Evolutionary conservation across 768 basidiomycete species (phyloP), one percentile per base, ranked within the genome.

Genomic region (Serpula lacrymans): DNA sequence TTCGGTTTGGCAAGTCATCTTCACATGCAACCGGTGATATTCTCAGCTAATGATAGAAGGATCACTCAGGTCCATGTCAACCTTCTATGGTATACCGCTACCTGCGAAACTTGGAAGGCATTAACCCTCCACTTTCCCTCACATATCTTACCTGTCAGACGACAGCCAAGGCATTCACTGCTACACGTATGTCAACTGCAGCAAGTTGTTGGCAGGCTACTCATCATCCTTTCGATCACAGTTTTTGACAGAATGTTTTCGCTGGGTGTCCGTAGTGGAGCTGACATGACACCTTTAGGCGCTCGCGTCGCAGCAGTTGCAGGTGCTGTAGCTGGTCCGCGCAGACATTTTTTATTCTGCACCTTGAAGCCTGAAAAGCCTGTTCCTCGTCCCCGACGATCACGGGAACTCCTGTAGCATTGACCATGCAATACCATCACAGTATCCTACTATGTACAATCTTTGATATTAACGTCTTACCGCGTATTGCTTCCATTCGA

Each of bases 41-140:
- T 29, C 25, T 32, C 20, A 14, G 18, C 31, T n/a, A n/a, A n/a
- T n/a, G n/a, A n/a, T n/a, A n/a, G n/a, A n/a, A 17, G 18, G 21
- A 11, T 2, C 32, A 11, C 25, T 14, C 37, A 88, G 84, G 86
- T 5, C 87, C 88, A 2, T 87, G 84, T 43, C 89, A 90, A 65
- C 89, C 90, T 1, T 88, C 86, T 23, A 91, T 94, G 84, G 87
- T 92, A 17, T 93, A 84, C 57, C 86, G 94, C 21, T 95, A 92
- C 65, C 75, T 95, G 25, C 79, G 93, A 33, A 85, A 84, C 61
- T 72, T 97, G 9, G 93, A 97, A 61, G 90, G 89, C 16, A 79
- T 93, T 47, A 92, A 86, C 50, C 93, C 93, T 2, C 88, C 91
- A 6, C 69, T 97, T 28, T 76, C 84, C 6, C 75, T 96, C 29